A percentile compares a stretch with the other conserved stretches of the same genome.
phyloP scores from a whole-genome alignment of 768 basidiomycete species.

The Leccinum subtestaceum region DNA sequence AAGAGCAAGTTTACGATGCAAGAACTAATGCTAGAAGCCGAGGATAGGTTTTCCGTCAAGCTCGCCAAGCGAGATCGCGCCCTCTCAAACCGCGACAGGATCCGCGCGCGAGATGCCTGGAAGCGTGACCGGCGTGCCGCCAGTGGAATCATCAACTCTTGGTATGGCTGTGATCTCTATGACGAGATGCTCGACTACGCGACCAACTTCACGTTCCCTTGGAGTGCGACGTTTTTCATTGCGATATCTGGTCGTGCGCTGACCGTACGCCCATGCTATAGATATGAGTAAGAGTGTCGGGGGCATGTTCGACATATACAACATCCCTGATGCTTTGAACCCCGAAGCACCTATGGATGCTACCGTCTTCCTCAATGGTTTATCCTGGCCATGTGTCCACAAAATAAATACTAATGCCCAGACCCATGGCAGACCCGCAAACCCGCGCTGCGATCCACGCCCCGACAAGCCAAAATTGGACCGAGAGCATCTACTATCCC shows the following conservation, averaged over 20 bases:
- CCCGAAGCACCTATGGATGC: conserved; percentile 51
- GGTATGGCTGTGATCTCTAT: conserved; percentile 65
- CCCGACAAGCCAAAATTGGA: conserved; percentile 55
- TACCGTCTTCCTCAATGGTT: conserved; percentile 62
- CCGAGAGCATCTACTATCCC: conserved; percentile 32
- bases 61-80: conserved; percentile 23
- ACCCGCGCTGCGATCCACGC: conserved; percentile 66
- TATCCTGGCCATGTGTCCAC: conserved; percentile 8
- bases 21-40: conserved; percentile 20
- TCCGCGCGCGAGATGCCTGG: conserved; percentile 25
- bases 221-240: conserved; percentile 36
- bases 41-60: conserved; percentile 19
- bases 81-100: conserved; percentile 25
- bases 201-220: conserved; percentile 66
- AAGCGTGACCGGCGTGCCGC: conserved; percentile 49
- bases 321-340: conserved; percentile 54
- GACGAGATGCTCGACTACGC: conserved; percentile 72
- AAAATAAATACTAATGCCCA: neutral
- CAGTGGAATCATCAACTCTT: conserved; percentile 56
- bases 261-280: neutral
- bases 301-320: conserved; percentile 46
- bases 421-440: conserved; percentile 40
- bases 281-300: conserved; percentile 25
- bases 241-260: conserved; percentile 4
- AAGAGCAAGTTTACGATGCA: conserved; percentile 18